Evolutionary conservation across 352 stramenopile species (phyloP).

Genomic region (Globisporangium echinulatum): DNA sequence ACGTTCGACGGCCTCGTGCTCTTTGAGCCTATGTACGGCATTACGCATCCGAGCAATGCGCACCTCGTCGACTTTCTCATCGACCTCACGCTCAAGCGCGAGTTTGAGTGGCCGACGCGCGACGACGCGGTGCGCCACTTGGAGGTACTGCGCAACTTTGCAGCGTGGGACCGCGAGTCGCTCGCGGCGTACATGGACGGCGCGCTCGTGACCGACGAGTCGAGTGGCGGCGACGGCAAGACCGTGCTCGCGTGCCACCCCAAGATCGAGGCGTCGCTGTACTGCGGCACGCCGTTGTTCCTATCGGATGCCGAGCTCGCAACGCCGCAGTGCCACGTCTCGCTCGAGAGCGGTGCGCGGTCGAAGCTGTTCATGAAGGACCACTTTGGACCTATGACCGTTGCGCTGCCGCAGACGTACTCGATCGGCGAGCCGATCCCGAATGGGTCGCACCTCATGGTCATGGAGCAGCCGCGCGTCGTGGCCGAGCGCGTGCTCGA

Average conservation of each 20-base stretch:
- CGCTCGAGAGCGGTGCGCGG: slow-evolving; percentile 22
- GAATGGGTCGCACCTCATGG: slow-evolving; percentile 31
- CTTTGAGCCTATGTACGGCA: slow-evolving; percentile 32
- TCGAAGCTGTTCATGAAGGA: slow-evolving; percentile 21
- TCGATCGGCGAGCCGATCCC: slow-evolving; percentile 14
- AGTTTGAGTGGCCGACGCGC: slow-evolving; percentile 13
- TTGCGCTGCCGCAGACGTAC: slow-evolving; percentile 21
- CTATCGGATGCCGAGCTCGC: slow-evolving; percentile 25
- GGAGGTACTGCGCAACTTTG: slow-evolving; percentile 30
- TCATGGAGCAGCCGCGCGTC: slow-evolving; percentile 22
- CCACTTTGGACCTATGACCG: slow-evolving; percentile 10
- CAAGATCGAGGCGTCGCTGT: slow-evolving; percentile 33
- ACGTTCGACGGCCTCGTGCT: slow-evolving; percentile 41
- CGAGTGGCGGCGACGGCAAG: slow-evolving; percentile 13
- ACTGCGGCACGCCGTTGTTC: slow-evolving; percentile 15
- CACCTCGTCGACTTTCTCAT: slow-evolving; percentile 24
- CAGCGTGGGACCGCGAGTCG: slow-evolving; percentile 28
- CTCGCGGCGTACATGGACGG: slow-evolving; percentile 28
- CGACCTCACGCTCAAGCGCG: slow-evolving; percentile 29
- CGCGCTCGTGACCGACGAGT: slow-evolving; percentile 13
- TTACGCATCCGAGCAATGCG: slow-evolving; percentile 6
- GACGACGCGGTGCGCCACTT: slow-evolving; percentile 23
- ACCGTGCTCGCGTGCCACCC: slow-evolving; percentile 31
- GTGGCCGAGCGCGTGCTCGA: background rate
- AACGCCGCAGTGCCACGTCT: slow-evolving; percentile 19